Conservation (phyloP, 257 asterid species). For the Striga asiatica region DNA sequence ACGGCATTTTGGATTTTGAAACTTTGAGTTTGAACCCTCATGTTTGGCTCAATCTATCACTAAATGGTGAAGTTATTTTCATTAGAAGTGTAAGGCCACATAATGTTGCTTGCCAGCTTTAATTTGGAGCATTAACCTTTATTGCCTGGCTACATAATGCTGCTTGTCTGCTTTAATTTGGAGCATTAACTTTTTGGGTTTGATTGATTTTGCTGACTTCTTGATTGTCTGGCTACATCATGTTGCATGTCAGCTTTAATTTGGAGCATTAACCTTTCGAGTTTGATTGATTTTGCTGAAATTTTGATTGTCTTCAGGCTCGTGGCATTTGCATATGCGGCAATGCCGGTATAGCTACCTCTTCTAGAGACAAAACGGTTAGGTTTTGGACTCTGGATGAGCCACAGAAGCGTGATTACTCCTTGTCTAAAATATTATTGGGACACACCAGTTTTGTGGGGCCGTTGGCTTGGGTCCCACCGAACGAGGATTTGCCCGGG, state of each 20-base stretch:
- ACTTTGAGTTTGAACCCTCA: background rate
- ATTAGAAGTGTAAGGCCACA: constrained; percentile 3
- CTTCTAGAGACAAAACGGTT: constrained; percentile 84
- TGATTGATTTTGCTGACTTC: background rate
- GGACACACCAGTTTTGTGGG: constrained; percentile 98
- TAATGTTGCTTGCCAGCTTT: no score
- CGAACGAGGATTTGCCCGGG: constrained; percentile 67
- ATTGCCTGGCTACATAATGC: no score
- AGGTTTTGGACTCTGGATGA: constrained; percentile 71
- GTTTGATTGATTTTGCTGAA: background rate
- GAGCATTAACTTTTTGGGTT: background rate
- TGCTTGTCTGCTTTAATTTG: no score
- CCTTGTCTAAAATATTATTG: constrained; percentile 55
- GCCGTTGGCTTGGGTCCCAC: constrained; percentile 83
- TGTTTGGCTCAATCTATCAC: constrained; percentile 2
- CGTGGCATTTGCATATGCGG: constrained; percentile 92
- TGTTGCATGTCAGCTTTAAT: no score
- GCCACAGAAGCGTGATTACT: constrained; percentile 41
- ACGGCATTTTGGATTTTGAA: background rate
- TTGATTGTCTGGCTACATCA: no score
- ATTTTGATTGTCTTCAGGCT: constrained; percentile 38
- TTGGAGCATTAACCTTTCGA: background rate
- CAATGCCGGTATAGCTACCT: constrained; percentile 73
- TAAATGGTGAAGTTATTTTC: background rate
- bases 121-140: no score